Evolutionary conservation across 73 alveolate species (phyloP), one percentile per base, ranked within the genome.

Genomic region (Durusdinium trenchii): DNA sequence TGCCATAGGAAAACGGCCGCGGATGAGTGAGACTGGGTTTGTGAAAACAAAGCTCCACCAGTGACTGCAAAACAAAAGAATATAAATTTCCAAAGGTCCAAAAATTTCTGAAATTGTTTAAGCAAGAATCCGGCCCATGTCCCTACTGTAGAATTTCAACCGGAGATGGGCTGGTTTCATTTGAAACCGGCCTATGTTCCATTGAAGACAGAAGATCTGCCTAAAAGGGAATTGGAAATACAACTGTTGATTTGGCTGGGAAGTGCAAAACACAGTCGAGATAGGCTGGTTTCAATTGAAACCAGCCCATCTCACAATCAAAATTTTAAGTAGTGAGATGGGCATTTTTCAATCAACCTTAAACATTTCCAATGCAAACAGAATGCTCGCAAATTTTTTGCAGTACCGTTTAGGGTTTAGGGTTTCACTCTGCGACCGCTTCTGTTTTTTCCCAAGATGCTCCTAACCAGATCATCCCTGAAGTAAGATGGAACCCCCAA

Each of bases 241-340:
- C 30, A 32, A 60, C 18, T 2, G 0, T 60, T 32, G 30, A 23
- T 60, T 60, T 60, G 73, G 73, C n/a, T 51, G n/a, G 84, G 84
- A 10, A 20, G 84, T 73, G 52, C 26, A 73, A 5, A 5, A 30
- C 28, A 51, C 45, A 38, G 26, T 1, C 0, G 1, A 73, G 52
- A 73, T 36, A 32, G 84, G 84, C 84, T 73, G 84, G 84, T 73
- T 73, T 73, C 84, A 73, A n/a, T n/a, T 73, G 84, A 73, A 73
- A 73, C 28, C 84, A 36, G 84, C 51, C 81, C 81, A 67, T 67
- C 81, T 67, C 81, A 67, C 1, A 0, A 35, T 67, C n/a, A 36
- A 32, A 4, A 26, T 18, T 67, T 67, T 30, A 36, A 67, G 81
- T 23, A 43, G n/a, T n/a, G 42, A 32, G 2, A 67, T 67, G 81